Base-by-base conservation (phyloP, 768 basidiomycete genomes). In the Cantharellus cinnabarinus region DNA sequence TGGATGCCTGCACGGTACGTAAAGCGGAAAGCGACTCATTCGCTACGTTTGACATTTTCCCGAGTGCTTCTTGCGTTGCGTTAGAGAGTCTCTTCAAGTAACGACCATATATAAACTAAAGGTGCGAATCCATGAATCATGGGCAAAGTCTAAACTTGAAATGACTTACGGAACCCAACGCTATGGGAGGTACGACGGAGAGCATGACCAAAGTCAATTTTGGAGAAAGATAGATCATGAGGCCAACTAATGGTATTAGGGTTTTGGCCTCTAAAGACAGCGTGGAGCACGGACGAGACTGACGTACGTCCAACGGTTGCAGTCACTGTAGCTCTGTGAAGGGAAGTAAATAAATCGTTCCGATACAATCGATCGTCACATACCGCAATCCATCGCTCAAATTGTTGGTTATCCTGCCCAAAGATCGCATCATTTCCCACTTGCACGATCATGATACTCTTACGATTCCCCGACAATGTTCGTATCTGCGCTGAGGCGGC, bases 31-130 rank as follows among this genome's bases (percentile, higher is more conserved):
- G 78, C 3, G 91, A 82, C 66, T 99, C 94, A 61, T 89, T 83
- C 3, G 93, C 91, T 7, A 88, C 82, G 70, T 79, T 91, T 40
- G 90, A 89, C 91, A 94, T 90, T 59, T 94, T 91, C 59, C 93
- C 93, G 57, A 95, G 77, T 1, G 93, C 89, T 66, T 91, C 90
- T 69, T 99, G 94, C 3, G 94, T 93, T 65, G 82, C 74, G 65
- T 88, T 89, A 4, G 89, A 89, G 2, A 99, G 78, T 62, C 82
- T 84, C 68, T 91, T 89, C 58, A 99, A 72, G 70, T 97, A 99
- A 7, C 91, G 81, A 63, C 94, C 93, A 65, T 99, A 99, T 68
- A 90, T 86, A 7, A 97, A 88, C 86, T 94, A 63, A 3, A 60
- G 63, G 42, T 5, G 39, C 38, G 54, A 15, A 59, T 10, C 15